Base-by-base conservation (phyloP, 441 rosid species). In the Gossypium schwendimanii region DNA sequence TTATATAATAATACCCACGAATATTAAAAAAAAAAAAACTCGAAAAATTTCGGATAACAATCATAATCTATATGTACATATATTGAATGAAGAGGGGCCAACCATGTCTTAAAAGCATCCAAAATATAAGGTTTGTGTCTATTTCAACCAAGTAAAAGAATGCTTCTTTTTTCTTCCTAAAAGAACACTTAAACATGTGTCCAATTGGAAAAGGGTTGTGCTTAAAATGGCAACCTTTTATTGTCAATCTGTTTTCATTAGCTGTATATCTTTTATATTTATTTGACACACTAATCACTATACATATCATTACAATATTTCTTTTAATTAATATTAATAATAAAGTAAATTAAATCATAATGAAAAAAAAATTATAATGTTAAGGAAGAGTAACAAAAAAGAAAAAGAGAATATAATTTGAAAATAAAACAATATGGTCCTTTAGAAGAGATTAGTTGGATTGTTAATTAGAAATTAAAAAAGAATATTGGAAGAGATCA, bases 101-200 rank as follows among this genome's bases (percentile, higher is more conserved):
- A 41, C 67, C 65, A 73, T 58, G 74, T 70, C 69, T 62, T 45
- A 75, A 76, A 76, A 62, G 76, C 64, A 54, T 72, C 70, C 82
- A 80, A 80, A 84, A 80, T 75, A 68, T 81, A 75, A 26, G 85
- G 83, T 83, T 78, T 50, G 71, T 57, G 89, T 91, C 89, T 7
- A 75, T 74, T 79, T 87, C 86, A 81, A 47, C 23, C 63, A 58
- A 66, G 73, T 23, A 23, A 23, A 1, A 47, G 2, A 14, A 7
- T 14, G 54, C 57, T 66, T 24, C 36, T 23, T 45, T 7, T 23
- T 53, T 14, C 53, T 9, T 23, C 39, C 39, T 23, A 47, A 14
- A 41, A 66, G 31, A 54, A 60, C 15, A 53, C 41, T 9, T 70
- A 26, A 71, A 65, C 87, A 83, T 79, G 86, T 78, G 86, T 61